Conservation (phyloP, 2,329 filamentous ascomycete species). For the Paecilomyces variotii region DNA sequence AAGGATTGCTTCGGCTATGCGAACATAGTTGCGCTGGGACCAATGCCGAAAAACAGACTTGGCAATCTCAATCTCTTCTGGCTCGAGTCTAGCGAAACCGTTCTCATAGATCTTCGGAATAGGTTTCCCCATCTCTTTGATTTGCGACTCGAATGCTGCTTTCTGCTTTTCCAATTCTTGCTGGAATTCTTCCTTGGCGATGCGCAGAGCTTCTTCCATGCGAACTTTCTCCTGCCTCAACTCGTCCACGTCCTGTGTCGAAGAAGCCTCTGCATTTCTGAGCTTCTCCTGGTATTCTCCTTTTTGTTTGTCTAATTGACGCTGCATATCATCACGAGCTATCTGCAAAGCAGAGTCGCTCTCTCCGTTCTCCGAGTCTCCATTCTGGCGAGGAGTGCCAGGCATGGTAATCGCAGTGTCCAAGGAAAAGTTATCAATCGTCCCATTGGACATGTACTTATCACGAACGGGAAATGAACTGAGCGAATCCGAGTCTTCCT, state of each 20-base stretch:
- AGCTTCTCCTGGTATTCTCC: conserved; percentile 73
- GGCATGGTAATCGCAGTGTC: conserved; percentile 93
- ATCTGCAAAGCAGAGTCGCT: conserved; percentile 58
- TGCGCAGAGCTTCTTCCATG: conserved; percentile 74
- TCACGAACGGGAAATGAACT: conserved; percentile 83
- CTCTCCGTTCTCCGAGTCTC: conserved; percentile 53
- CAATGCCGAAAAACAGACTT: conserved; percentile 63
- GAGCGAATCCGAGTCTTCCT: conserved; percentile 80
- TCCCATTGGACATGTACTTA: conserved; percentile 92
- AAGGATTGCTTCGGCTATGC: conserved; percentile 85
- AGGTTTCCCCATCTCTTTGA: conserved; percentile 61
- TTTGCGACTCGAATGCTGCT: conserved; percentile 73
- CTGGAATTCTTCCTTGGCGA: conserved; percentile 82
- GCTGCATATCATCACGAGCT: conserved; percentile 74
- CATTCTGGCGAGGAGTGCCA: conserved; percentile 69
- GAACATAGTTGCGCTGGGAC: conserved; percentile 78
- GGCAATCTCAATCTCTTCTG: conserved; percentile 64
- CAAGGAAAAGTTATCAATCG: conserved; percentile 89
- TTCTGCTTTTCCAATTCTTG: conserved; percentile 76
- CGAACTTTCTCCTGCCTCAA: conserved; percentile 71
- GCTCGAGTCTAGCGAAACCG: conserved; percentile 49
- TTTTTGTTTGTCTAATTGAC: conserved; percentile 73
- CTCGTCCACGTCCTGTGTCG: conserved; percentile 69
- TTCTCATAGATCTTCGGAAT: conserved; percentile 46
- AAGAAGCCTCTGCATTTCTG: conserved; percentile 62